These are phyloP conservation scores for Trypanosoma rangeli DNA, from an alignment of 208 protist genomes.

Conservation along the genomic window DNA sequence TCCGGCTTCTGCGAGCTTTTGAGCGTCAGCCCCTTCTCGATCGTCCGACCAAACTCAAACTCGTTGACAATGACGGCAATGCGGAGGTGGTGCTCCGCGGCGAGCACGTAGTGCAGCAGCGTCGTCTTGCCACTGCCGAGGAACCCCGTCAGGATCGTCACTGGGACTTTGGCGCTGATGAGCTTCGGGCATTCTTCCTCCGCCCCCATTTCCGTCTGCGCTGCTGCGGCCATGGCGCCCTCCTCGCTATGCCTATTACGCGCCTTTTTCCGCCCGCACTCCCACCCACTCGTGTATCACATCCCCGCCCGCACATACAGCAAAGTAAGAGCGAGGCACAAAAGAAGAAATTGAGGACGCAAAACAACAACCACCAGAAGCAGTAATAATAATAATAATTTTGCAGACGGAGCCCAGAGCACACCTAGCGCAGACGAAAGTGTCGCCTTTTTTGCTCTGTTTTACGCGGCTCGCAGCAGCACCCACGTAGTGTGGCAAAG, in stretches of 20 bases:
- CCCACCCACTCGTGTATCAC: too few species aligned
- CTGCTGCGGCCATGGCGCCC: background rate
- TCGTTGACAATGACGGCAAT: constrained; percentile 96
- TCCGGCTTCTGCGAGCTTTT: constrained; percentile 91
- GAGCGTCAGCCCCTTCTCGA: constrained; percentile 90
- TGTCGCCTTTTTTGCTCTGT: too few species aligned
- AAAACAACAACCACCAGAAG: background rate
- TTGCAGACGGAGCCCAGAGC: constrained; percentile 4
- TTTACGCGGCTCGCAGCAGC: too few species aligned
- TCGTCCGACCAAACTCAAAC: constrained; percentile 90
- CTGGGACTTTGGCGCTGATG: constrained; percentile 75
- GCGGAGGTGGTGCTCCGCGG: constrained; percentile 72
- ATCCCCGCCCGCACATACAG: too few species aligned
- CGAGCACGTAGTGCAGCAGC: constrained; percentile 92
- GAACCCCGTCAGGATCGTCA: constrained; percentile 94
- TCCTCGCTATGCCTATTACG: constrained; percentile 25
- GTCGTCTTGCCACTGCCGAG: constrained; percentile 95
- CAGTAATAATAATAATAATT: constrained; percentile 9
- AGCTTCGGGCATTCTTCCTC: constrained; percentile 87
- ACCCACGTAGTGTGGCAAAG: too few species aligned
- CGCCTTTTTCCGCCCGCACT: background rate
- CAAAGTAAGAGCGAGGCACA: too few species aligned
- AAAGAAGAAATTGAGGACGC: constrained; percentile 16
- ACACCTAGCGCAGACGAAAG: background rate
- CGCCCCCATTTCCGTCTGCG: constrained; percentile 49